phyloP scores from a whole-genome alignment of 1,284 basidiomycete species.

The Trichosporon asahii region DNA sequence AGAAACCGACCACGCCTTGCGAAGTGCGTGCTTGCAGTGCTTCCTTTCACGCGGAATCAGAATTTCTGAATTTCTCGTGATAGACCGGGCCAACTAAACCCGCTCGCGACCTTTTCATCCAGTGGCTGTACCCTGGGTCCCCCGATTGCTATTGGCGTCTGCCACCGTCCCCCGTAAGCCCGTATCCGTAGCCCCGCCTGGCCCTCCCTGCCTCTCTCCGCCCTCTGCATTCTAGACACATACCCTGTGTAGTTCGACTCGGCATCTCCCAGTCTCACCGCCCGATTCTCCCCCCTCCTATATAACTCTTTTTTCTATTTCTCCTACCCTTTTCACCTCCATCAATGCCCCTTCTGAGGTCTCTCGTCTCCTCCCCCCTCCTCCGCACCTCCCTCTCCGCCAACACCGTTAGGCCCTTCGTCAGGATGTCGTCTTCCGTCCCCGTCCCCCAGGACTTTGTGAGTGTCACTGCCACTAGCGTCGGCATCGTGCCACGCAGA shows the following conservation, averaged over 20 bases:
- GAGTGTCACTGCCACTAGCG: conserved; percentile 27
- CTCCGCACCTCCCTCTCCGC: conserved; percentile 28
- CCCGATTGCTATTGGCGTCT: not conserved
- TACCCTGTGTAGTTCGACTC: not conserved
- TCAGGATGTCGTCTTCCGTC: conserved; percentile 53
- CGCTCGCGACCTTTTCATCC: not conserved
- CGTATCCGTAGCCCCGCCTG: not conserved
- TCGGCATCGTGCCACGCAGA: not conserved
- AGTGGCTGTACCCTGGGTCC: not conserved
- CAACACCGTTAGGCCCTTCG: conserved; percentile 25
- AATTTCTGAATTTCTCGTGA: not conserved
- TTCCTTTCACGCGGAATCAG: not conserved
- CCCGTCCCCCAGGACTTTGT: conserved; percentile 56
- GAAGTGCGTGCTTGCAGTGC: no score
- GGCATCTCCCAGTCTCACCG: conserved; percentile 10
- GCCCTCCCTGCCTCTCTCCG: conserved; percentile 3
- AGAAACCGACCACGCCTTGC: conserved; percentile 3
- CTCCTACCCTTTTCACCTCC: conserved; percentile 16
- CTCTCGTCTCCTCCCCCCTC: conserved; percentile 23
- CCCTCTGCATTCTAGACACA: not conserved
- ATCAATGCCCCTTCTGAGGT: conserved; percentile 30
- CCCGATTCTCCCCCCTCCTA: conserved; percentile 3
- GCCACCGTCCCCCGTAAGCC: not conserved
- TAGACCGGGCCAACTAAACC: conserved; percentile 4
- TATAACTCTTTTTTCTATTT: conserved; percentile 22